Conservation (phyloP, 129 eudicot species). For the Erigeron canadensis region DNA sequence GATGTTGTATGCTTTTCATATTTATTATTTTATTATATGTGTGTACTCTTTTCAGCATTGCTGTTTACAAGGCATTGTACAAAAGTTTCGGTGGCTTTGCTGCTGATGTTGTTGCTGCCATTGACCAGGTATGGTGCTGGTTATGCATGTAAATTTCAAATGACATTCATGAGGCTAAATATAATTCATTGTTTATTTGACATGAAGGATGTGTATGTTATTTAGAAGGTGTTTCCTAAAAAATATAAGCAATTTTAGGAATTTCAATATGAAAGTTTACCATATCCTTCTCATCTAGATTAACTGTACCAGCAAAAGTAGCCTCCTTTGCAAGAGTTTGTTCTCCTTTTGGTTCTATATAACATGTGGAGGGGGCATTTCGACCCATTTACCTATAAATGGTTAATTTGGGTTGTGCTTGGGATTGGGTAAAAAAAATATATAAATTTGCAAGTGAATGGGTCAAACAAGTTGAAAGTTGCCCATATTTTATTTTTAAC, state of each 20-base stretch:
- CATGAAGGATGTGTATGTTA: neutral
- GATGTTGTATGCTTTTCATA: neutral
- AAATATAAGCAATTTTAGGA: neutral
- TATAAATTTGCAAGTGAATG: neutral
- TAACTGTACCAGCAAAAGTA: neutral
- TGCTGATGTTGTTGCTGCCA: slow-evolving; percentile 99
- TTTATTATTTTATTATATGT: neutral
- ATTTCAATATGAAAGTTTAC: neutral
- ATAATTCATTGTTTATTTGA: neutral
- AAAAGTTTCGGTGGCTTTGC: slow-evolving; percentile 99
- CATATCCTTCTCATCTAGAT: neutral
- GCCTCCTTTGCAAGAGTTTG: neutral
- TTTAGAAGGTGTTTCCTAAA: neutral
- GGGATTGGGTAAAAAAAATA: no score
- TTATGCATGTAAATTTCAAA: neutral
- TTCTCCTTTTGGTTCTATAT: neutral
- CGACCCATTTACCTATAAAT: neutral
- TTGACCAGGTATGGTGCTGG: slow-evolving; percentile 85
- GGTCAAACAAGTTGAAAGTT: neutral
- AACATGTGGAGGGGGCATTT: neutral
- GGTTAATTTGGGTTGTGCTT: neutral
- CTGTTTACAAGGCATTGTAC: slow-evolving; percentile 94
- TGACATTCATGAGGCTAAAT: slow-evolving; percentile 4
- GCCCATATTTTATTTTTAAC: neutral
- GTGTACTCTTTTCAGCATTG: slow-evolving; percentile 54